A percentile compares a stretch with the other conserved stretches of the same genome.
Evolutionary conservation across 805 yeast species (phyloP).

Genomic region (Pichia californica): DNA sequence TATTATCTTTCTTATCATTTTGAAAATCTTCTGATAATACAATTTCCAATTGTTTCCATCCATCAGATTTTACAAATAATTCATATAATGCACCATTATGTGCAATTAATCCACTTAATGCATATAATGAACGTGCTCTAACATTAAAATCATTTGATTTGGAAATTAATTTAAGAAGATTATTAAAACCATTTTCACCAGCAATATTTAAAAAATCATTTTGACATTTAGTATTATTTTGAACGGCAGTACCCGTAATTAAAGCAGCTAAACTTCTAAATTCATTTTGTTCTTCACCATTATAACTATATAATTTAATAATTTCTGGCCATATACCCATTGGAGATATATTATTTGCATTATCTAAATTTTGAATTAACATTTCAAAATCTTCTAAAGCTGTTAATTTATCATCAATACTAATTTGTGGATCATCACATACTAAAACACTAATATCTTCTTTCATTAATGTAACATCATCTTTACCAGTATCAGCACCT

Average conservation of each 20-base stretch:
- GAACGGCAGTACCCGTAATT: constrained; percentile 79
- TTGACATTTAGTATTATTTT: constrained; percentile 78
- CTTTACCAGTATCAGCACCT: constrained; percentile 51
- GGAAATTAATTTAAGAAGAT: constrained; percentile 34
- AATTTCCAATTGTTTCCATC: constrained; percentile 51
- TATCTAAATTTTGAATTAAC: constrained; percentile 88
- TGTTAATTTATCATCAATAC: constrained; percentile 54
- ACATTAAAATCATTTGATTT: constrained; percentile 26
- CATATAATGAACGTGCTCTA: constrained; percentile 65
- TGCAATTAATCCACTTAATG: constrained; percentile 66
- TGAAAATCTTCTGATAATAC: constrained; percentile 12
- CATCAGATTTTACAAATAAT: constrained; percentile 49
- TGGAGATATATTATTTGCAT: constrained; percentile 87
- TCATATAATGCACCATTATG: constrained; percentile 55
- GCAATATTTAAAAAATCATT: constrained; percentile 50
- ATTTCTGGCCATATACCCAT: constrained; percentile 61
- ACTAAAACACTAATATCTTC: constrained; percentile 59
- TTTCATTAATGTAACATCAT: constrained; percentile 85
- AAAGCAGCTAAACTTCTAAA: constrained; percentile 48
- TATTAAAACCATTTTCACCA: constrained; percentile 35
- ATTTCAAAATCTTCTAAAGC: constrained; percentile 91
- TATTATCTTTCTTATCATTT: constrained; percentile 8
- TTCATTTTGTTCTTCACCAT: constrained; percentile 39
- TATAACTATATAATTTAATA: constrained; percentile 45
- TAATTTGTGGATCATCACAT: constrained; percentile 43